Base-by-base conservation (phyloP, 2,329 filamentous ascomycete species). In the Xylariaceae sp. region DNA sequence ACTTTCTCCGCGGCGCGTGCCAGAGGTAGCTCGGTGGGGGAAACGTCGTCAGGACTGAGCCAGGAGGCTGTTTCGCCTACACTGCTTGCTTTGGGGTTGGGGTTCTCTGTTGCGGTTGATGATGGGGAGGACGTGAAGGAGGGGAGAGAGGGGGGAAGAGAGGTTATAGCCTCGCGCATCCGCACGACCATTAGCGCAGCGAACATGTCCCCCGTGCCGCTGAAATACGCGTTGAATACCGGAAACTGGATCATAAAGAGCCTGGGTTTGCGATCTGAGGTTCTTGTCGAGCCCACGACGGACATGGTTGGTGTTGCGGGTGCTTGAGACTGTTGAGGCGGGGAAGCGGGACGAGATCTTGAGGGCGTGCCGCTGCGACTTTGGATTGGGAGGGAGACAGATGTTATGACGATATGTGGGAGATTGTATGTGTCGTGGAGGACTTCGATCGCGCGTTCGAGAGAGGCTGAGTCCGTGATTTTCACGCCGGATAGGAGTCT, bases 181-280 rank as follows among this genome's bases (percentile, higher is more conserved):
- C 92, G 83, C 33, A 88, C 88, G 1, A 95, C 82, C 62, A 89
- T 90, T 37, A 98, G 76, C 6, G 92, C 92, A 22, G 90, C 92
- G 63, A 98, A 97, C 92, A 98, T 96, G 71, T 98, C 93, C 37
- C 93, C 93, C 0, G 94, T 97, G 33, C 93, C 93, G 58, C 86
- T 90, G 69, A 97, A 98, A 74, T 93, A 95, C 68, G 90, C 88
- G 62, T 95, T 87, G 48, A 96, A 83, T 22, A 85, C 80, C 0
- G 92, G 90, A 45, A 96, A 88, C 45, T 86, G 82, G 59, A 97
- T 84, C 59, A 85, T 83, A 74, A 97, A 98, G 42, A 92, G 77
- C n/a, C 93, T 84, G 0, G 92, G 82, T 34, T 74, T 74, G 53
- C 81, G 79, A 43, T 75, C 69, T 2, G 73, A 73, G 2, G 78